phyloP scores from a whole-genome alignment of 345 rosid genomes.

The Erodium maritimum region DNA sequence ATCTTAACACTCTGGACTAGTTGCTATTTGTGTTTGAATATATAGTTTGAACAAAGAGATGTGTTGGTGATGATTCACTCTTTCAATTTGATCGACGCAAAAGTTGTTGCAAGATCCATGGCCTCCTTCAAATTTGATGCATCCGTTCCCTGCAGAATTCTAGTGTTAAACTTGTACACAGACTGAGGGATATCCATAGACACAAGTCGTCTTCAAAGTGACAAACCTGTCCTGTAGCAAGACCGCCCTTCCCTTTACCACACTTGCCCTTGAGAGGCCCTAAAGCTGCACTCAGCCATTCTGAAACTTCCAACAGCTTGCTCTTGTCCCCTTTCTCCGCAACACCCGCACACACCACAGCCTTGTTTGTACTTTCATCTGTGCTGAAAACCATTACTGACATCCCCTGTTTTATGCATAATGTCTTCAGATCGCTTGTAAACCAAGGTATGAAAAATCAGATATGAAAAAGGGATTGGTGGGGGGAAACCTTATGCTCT shows the following conservation, averaged over 20 bases:
- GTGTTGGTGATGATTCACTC: no score
- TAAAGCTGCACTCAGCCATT: constrained; percentile 73
- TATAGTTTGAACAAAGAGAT: no score
- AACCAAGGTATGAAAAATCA: background rate
- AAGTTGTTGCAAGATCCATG: constrained; percentile 51
- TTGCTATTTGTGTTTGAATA: no score
- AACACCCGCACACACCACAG: constrained; percentile 81
- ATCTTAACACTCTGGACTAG: no score
- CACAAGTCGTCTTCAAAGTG: no score
- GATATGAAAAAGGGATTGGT: no score
- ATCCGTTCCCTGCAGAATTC: constrained; percentile 56
- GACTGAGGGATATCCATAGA: no score
- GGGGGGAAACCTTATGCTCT: constrained; percentile 58
- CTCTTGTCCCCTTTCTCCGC: constrained; percentile 45
- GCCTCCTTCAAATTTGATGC: constrained; percentile 54
- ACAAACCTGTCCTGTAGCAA: constrained; percentile 87
- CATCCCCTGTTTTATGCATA: constrained; percentile 38
- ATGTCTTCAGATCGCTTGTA: background rate
- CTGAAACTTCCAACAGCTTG: constrained; percentile 67
- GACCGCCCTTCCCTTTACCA: constrained; percentile 90
- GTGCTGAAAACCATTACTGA: constrained; percentile 78
- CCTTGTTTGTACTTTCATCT: constrained; percentile 79
- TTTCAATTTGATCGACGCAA: constrained; percentile 64
- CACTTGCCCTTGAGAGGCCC: constrained; percentile 79
- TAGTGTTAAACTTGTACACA: no score